phyloP scores from a whole-genome alignment of 177 flowering plant genomes.

The Vitis hybrid region DNA sequence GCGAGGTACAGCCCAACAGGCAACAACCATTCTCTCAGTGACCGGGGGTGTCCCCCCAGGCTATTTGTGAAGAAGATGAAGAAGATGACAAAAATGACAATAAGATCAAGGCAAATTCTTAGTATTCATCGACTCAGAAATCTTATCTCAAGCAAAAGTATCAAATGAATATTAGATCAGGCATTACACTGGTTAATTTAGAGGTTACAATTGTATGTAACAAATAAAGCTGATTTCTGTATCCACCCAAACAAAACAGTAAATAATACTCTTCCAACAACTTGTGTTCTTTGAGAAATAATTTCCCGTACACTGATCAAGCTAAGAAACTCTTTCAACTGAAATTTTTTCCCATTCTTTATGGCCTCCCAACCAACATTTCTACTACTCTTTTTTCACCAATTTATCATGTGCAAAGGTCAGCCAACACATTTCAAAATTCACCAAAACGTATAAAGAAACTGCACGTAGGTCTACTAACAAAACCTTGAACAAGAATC shows the following conservation, averaged over 20 bases:
- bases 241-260: conserved; percentile 2
- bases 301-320: background rate
- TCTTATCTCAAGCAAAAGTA: background rate
- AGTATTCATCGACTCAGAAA: background rate
- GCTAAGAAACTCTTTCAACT: conserved; percentile 2
- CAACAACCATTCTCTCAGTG: too few relatives aligned
- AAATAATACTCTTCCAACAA: conserved; percentile 7
- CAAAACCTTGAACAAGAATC: conserved; percentile 10
- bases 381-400: conserved; percentile 1
- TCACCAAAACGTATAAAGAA: conserved; percentile 1
- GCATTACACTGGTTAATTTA: conserved; percentile 3
- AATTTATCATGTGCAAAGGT: background rate
- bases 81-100: too few relatives aligned
- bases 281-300: background rate
- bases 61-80: too few relatives aligned
- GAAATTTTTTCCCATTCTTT: conserved; percentile 9
- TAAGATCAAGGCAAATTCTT: too few relatives aligned
- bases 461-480: conserved; percentile 7
- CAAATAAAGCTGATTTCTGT: conserved; percentile 7
- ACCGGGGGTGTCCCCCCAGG: too few relatives aligned
- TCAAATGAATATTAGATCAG: background rate
- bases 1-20: too few relatives aligned
- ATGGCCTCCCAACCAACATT: background rate
- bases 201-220: conserved; percentile 15
- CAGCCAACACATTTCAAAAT: conserved; percentile 1